Conservation (phyloP, 2,329 filamentous ascomycete species). For the Fusarium protoensiforme region DNA sequence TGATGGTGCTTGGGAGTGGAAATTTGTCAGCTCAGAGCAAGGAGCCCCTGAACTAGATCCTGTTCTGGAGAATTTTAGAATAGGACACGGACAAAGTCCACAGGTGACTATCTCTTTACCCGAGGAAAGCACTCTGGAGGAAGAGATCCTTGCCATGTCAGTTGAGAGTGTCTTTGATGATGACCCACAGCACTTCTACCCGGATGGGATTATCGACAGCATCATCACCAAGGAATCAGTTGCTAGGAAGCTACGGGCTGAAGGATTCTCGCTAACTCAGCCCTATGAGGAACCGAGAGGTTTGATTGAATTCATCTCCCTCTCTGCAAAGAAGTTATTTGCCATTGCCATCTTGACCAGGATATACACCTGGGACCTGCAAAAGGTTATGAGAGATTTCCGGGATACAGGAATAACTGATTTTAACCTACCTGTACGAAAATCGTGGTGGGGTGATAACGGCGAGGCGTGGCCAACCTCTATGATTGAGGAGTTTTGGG, state of each 20-base stretch:
- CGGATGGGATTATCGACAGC: neutral
- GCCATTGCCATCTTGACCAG: too few relatives aligned
- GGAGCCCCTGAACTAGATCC: neutral
- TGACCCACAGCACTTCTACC: neutral
- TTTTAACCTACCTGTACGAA: neutral
- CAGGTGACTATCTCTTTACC: neutral
- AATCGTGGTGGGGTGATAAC: neutral
- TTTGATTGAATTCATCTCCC: neutral
- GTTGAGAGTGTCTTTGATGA: neutral
- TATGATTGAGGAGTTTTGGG: too few relatives aligned
- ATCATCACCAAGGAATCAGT: neutral
- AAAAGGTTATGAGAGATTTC: too few relatives aligned
- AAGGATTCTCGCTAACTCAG: too few relatives aligned
- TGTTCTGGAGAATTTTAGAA: neutral
- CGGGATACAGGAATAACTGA: neutral
- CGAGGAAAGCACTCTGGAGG: fast-evolving
- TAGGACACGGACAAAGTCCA: neutral
- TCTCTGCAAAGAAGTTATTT: neutral
- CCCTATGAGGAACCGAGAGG: neutral
- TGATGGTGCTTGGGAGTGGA: neutral
- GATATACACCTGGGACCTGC: too few relatives aligned
- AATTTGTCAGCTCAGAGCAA: neutral
- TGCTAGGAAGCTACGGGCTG: neutral
- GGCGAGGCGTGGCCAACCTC: too few relatives aligned
- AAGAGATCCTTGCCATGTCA: fast-evolving